Conservation (phyloP, 352 stramenopile species). For the Phytophthora pinifolia region DNA sequence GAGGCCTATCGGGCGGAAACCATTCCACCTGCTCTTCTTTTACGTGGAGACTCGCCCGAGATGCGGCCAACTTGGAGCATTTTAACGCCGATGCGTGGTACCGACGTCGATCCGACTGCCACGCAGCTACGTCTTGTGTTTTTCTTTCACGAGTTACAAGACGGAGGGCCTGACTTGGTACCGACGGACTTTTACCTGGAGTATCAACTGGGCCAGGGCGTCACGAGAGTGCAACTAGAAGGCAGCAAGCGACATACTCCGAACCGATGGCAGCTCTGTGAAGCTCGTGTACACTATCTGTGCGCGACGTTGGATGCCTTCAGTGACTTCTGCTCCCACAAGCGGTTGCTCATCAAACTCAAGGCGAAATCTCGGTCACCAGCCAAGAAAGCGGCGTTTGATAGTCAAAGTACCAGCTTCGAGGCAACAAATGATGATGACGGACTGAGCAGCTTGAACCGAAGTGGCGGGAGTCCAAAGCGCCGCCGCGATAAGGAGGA, state of each 20-base stretch:
- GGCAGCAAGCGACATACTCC: constrained; percentile 78
- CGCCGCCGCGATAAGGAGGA: constrained; percentile 20
- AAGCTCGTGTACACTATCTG: constrained; percentile 70
- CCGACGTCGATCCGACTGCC: constrained; percentile 73
- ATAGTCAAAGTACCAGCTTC: not conserved
- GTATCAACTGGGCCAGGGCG: constrained; percentile 72
- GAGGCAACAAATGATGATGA: constrained; percentile 2
- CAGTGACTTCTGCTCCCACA: constrained; percentile 63
- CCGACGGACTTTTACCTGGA: constrained; percentile 76
- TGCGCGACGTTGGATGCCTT: constrained; percentile 68
- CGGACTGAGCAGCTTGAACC: not conserved
- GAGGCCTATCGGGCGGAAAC: constrained; percentile 27
- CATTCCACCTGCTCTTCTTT: constrained; percentile 20
- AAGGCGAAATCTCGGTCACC: constrained; percentile 30
- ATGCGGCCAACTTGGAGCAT: constrained; percentile 14
- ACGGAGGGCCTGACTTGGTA: constrained; percentile 49
- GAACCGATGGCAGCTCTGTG: constrained; percentile 83
- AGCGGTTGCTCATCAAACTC: constrained; percentile 71
- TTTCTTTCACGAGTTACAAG: constrained; percentile 86
- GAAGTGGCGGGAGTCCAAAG: not conserved
- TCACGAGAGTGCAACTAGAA: constrained; percentile 62
- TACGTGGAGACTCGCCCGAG: constrained; percentile 24
- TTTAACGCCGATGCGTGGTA: constrained; percentile 23
- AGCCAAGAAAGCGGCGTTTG: not conserved
- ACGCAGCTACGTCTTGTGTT: constrained; percentile 69